Evolutionary conservation across 106 monocot species (phyloP).

Genomic region (Platanthera zijinensis): DNA sequence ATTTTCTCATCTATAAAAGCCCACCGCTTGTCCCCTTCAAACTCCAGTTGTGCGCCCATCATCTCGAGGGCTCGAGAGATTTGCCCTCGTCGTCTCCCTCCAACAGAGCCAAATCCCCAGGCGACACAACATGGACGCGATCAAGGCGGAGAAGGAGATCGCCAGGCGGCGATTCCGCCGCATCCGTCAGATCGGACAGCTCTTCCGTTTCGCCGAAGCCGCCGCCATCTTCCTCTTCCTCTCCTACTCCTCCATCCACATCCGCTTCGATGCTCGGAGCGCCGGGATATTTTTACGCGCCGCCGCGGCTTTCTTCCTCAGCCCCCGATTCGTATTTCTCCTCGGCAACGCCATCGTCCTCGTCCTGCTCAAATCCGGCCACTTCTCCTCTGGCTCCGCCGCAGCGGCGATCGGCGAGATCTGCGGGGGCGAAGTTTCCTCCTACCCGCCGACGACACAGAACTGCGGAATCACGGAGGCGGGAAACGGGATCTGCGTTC

Average conservation of each 20-base stretch:
- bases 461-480: background rate
- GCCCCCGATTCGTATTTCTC: constrained; percentile 16
- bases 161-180: constrained; percentile 14
- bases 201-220: constrained; percentile 21
- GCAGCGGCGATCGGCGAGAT: background rate
- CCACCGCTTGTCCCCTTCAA: too few relatives aligned
- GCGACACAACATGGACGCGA: constrained; percentile 4
- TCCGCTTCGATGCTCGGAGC: constrained; percentile 12
- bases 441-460: background rate
- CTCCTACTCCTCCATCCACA: constrained; percentile 9
- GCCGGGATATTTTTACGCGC: constrained; percentile 10
- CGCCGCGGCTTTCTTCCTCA: background rate
- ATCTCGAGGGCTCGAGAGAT: too few relatives aligned
- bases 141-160: constrained; percentile 23
- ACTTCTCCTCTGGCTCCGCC: background rate
- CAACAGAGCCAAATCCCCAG: too few relatives aligned
- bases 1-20: too few relatives aligned
- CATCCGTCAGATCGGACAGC: constrained; percentile 6
- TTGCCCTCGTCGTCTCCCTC: too few relatives aligned
- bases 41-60: too few relatives aligned
- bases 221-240: constrained; percentile 13
- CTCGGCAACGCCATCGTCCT: constrained; percentile 22
- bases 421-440: background rate
- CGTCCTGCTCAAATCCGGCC: constrained; percentile 12
- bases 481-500: background rate